Percentiles rank a stretch among this genome's conserved stretches.
Conservation (phyloP, 2,329 filamentous ascomycete species). For the Botrytis hyacinthi region DNA sequence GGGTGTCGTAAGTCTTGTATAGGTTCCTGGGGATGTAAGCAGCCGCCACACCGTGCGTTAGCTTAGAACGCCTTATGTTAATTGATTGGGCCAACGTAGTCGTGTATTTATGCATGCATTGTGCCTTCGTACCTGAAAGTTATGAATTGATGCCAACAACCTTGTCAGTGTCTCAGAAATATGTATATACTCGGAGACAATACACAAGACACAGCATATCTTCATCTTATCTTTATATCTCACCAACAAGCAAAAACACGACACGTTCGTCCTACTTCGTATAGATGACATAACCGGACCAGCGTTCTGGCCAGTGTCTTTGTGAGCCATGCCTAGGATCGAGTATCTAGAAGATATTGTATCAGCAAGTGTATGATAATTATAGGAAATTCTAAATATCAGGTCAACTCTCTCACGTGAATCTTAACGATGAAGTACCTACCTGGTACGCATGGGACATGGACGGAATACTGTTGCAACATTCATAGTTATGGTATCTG, state of each 20-base stretch:
- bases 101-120: background rate
- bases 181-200: background rate
- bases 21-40: constrained; percentile 6
- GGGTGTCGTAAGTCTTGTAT: background rate
- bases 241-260: background rate
- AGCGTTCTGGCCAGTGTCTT: background rate
- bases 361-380: constrained; percentile 1
- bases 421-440: background rate
- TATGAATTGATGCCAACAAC: constrained; percentile 2
- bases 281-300: background rate
- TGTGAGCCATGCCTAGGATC: background rate
- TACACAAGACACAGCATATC: background rate
- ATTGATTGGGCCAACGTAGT: constrained; percentile 5
- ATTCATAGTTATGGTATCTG: background rate
- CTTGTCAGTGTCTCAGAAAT: background rate
- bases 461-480: background rate
- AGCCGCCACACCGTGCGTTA: constrained; percentile 7
- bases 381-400: background rate
- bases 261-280: background rate
- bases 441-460: background rate
- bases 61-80: background rate
- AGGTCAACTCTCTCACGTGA: background rate
- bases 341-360: background rate
- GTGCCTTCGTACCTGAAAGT: background rate
- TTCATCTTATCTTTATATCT: background rate